Evolutionary conservation across 2,329 filamentous ascomycete genomes (phyloP).

Genomic region (Raffaelea arxii): DNA sequence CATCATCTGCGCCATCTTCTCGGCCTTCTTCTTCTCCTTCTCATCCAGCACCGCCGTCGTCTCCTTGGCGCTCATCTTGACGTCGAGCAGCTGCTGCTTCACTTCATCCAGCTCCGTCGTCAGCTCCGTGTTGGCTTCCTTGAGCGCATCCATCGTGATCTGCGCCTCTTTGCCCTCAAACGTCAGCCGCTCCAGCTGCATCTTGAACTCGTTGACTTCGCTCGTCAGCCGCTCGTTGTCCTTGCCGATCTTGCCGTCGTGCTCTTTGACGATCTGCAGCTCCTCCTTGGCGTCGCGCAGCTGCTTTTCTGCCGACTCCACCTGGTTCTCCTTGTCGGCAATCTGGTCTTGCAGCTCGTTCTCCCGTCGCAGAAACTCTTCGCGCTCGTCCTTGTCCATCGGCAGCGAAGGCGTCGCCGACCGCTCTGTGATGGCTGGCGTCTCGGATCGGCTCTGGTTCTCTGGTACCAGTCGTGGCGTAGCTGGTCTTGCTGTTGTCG

Average conservation of each 20-base stretch:
- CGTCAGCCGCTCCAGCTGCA: constrained; percentile 90
- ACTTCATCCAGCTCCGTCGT: constrained; percentile 88
- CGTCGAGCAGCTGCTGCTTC: constrained; percentile 91
- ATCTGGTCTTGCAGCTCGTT: constrained; percentile 97
- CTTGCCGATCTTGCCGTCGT: constrained; percentile 71
- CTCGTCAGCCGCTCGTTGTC: constrained; percentile 81
- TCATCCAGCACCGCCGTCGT: constrained; percentile 83
- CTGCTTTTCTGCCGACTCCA: constrained; percentile 69
- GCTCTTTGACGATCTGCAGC: constrained; percentile 73
- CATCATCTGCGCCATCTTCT: constrained; percentile 99
- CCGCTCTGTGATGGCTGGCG: constrained; percentile 62
- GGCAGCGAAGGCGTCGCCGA: constrained; percentile 79
- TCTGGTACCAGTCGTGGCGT: constrained; percentile 45
- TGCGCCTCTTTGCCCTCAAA: constrained; percentile 96
- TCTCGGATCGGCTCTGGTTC: constrained; percentile 52
- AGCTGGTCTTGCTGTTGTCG: constrained; percentile 44
- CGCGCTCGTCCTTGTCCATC: constrained; percentile 90
- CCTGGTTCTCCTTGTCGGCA: constrained; percentile 79
- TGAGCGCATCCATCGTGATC: constrained; percentile 95
- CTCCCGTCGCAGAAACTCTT: constrained; percentile 89
- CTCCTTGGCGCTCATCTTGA: constrained; percentile 94
- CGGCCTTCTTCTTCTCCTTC: constrained; percentile 97
- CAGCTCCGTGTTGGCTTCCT: constrained; percentile 90
- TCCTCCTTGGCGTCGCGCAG: constrained; percentile 81
- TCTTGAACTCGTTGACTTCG: constrained; percentile 86